Evolutionary conservation across 352 stramenopile genomes (phyloP).

Genomic region (Phytopythium litorale): DNA sequence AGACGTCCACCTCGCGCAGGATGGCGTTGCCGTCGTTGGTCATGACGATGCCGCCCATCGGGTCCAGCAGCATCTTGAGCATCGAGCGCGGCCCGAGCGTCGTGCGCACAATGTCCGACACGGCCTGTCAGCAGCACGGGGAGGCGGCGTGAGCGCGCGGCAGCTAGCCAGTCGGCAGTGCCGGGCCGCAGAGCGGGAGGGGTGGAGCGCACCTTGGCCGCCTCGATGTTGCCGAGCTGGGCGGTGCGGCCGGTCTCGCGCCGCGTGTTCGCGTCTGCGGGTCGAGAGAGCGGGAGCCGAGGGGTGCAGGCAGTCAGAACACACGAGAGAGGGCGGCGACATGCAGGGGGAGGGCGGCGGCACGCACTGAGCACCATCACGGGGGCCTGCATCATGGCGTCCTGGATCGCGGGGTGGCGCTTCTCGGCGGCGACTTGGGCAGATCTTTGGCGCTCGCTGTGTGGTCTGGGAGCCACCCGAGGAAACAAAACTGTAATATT

Average conservation of each 20-base stretch:
- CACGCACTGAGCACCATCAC: slow-evolving; percentile 95
- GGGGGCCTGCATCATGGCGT: slow-evolving; percentile 86
- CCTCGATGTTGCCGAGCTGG: slow-evolving; percentile 98
- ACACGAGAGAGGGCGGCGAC: background rate
- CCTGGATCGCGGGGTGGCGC: background rate
- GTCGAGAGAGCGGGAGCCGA: background rate
- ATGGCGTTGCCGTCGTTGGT: slow-evolving; percentile 99
- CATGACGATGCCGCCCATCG: slow-evolving; percentile 99
- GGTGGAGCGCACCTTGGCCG: slow-evolving; percentile 75
- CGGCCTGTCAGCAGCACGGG: slow-evolving; percentile 45
- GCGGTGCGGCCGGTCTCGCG: slow-evolving; percentile 96
- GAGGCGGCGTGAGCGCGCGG: too few relatives aligned
- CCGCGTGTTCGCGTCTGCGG: slow-evolving; percentile 95
- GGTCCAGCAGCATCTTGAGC: slow-evolving; percentile 99
- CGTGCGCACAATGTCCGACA: slow-evolving; percentile 98
- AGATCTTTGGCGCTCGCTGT: background rate
- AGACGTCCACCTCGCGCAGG: slow-evolving; percentile 97
- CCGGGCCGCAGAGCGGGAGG: background rate
- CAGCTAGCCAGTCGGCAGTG: background rate
- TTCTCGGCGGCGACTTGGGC: background rate
- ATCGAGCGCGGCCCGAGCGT: slow-evolving; percentile 98
- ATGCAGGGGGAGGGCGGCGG: background rate
- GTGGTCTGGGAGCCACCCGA: slow-evolving; percentile 3
- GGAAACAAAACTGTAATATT: background rate
- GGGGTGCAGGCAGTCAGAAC: background rate